These are phyloP conservation scores for Erodium trifolium DNA, from an alignment of 441 rosid species.

Conservation along the genomic window DNA sequence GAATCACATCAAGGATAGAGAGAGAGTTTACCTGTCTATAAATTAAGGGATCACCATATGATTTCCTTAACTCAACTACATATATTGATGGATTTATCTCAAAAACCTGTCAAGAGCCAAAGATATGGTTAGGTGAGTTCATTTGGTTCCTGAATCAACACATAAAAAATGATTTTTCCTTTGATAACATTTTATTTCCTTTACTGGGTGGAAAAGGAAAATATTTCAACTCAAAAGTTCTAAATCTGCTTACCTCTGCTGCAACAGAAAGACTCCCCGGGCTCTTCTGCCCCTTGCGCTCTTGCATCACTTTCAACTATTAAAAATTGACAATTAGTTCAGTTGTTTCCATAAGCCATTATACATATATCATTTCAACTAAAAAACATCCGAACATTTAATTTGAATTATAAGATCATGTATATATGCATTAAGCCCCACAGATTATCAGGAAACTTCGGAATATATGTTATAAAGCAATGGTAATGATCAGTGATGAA, in stretches of 20 bases:
- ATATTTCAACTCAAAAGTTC: too few species aligned
- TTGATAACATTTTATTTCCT: not conserved
- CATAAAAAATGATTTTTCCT: too few species aligned
- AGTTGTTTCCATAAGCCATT: not conserved
- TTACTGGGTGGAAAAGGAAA: too few species aligned
- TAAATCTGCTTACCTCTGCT: slow-evolving; percentile 55
- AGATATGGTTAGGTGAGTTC: not conserved
- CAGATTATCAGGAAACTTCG: too few species aligned
- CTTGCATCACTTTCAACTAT: slow-evolving; percentile 71
- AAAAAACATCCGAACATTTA: too few species aligned
- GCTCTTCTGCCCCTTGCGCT: slow-evolving; percentile 42
- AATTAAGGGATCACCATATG: slow-evolving; percentile 59
- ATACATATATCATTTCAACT: too few species aligned
- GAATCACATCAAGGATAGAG: not conserved
- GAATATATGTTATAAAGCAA: too few species aligned
- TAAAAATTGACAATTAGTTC: slow-evolving; percentile 4
- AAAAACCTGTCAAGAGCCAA: slow-evolving; percentile 35
- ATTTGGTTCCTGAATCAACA: not conserved
- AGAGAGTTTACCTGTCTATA: slow-evolving; percentile 63
- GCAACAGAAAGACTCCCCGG: slow-evolving; percentile 59
- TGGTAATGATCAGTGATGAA: too few species aligned
- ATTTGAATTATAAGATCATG: too few species aligned
- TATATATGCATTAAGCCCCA: too few species aligned
- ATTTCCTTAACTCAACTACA: slow-evolving; percentile 85
- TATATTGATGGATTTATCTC: slow-evolving; percentile 74